Base-by-base conservation (phyloP, 768 basidiomycete species). In the Dacryopinax primogenitus region DNA sequence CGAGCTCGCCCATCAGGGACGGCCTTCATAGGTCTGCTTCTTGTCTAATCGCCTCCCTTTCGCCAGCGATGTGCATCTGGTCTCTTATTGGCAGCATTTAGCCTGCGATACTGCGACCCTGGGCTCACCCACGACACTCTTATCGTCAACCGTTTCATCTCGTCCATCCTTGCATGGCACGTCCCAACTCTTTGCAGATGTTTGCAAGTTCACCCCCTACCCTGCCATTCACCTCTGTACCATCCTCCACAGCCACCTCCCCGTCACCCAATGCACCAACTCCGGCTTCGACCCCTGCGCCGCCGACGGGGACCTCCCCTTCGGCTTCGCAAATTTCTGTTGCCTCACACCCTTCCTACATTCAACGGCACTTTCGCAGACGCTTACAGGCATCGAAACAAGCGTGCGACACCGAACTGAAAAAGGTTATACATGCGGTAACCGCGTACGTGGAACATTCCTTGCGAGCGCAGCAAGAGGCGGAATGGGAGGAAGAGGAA, bases 331-430 rank as follows among this genome's bases (percentile, higher is more conserved):
- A 37, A 18, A 63, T 47, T 51, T 45, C 62, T 34, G 13, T 37
- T 23, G 23, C 58, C 15, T 33, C 26, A 28, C 34, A 65, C 11
- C 16, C 71, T 0, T 72, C 72, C 11, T 30, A 30, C 30, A 77
- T 97, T 68, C 81, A 90, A 67, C 84, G 92, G 64, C 94, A 97
- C 78, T 91, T 98, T 71, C 91, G 88, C 37, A 84, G 92, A 68
- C 86, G 96, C 66, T 85, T 98, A 76, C 88, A 86, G 78, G 88
- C 87, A 2, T 93, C 95, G 66, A 98, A 99, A 79, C 84, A 89
- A 62, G 90, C 90, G 69, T 99, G 95, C 80, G 92, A 99, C 83
- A 90, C 89, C 79, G 92, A 96, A 76, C 84, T 99, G 9, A 86
- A 87, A 72, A 87, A 92, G 73, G 89, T 97, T 73, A 92, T 94